Percentiles rank a stretch among this genome's conserved stretches.
These are phyloP conservation scores for Candida tibetensis DNA, from an alignment of 805 yeast species.

Conservation along the genomic window DNA sequence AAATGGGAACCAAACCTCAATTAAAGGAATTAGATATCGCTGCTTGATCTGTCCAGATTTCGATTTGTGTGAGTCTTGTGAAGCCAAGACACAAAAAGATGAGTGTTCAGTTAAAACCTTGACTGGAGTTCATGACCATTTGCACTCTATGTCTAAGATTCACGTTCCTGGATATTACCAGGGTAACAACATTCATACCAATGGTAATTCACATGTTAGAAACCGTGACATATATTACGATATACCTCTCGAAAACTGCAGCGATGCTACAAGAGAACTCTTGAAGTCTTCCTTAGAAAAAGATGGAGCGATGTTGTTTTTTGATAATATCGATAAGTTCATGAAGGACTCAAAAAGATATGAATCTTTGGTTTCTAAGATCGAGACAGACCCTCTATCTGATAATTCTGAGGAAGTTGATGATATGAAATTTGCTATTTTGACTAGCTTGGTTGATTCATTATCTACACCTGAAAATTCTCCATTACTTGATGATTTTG, in stretches of 20 bases:
- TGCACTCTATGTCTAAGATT: slow-evolving; percentile 33
- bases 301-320: slow-evolving; percentile 17
- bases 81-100: slow-evolving; percentile 13
- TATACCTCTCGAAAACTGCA: slow-evolving; percentile 24
- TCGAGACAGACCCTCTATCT: slow-evolving; percentile 6
- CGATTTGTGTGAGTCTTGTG: slow-evolving; percentile 48
- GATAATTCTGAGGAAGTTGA: slow-evolving; percentile 12
- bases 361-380: slow-evolving; percentile 16
- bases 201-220: background rate
- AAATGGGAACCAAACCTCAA: slow-evolving; percentile 21
- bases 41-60: slow-evolving; percentile 53
- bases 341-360: slow-evolving; percentile 24
- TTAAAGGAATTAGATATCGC: slow-evolving; percentile 47
- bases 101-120: slow-evolving; percentile 5
- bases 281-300: slow-evolving; percentile 15
- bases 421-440: slow-evolving; percentile 21
- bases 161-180: slow-evolving; percentile 5
- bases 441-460: slow-evolving; percentile 18
- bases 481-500: too few species aligned
- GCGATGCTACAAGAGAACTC: slow-evolving; percentile 3
- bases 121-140: slow-evolving; percentile 19
- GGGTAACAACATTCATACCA: background rate
- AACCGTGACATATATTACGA: slow-evolving; percentile 20
- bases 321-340: slow-evolving; percentile 14
- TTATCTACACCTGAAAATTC: background rate